phyloP scores from a whole-genome alignment of 2,329 filamentous ascomycete genomes.

The Didymella exigua region DNA sequence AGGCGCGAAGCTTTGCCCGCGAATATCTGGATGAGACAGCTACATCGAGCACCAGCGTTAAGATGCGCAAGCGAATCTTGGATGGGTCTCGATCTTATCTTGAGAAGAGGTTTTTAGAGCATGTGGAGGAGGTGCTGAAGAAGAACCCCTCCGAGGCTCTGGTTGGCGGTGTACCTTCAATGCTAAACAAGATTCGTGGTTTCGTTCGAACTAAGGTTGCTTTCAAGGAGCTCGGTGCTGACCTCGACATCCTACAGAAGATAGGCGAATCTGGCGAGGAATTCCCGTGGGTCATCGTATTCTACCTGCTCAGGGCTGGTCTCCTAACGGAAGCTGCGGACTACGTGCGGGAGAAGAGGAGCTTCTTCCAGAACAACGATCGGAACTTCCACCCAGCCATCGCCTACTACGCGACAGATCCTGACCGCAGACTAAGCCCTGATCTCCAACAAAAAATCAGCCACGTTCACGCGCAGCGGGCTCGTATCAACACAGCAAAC shows the following conservation, averaged over 20 bases:
- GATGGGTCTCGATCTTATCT: constrained; percentile 79
- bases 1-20: constrained; percentile 75
- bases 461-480: constrained; percentile 85
- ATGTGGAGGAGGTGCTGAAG: constrained; percentile 76
- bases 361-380: constrained; percentile 87
- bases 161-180: constrained; percentile 84
- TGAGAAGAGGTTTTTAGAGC: constrained; percentile 78
- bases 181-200: constrained; percentile 87
- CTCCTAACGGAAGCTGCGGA: constrained; percentile 82
- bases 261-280: constrained; percentile 68
- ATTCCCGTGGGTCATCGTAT: constrained; percentile 92
- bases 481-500: constrained; percentile 81
- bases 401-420: constrained; percentile 76
- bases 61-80: constrained; percentile 79
- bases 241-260: constrained; percentile 79
- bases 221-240: constrained; percentile 82
- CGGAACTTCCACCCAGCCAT: constrained; percentile 89
- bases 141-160: constrained; percentile 89
- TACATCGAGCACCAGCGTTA: constrained; percentile 67
- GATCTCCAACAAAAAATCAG: constrained; percentile 86
- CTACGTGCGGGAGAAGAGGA: constrained; percentile 83
- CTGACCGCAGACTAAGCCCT: constrained; percentile 76
- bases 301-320: constrained; percentile 86
- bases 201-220: constrained; percentile 82
- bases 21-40: constrained; percentile 78